phyloP scores from a whole-genome alignment of 371 early-diverging fungal species.

The Rhizopus microsporus region DNA sequence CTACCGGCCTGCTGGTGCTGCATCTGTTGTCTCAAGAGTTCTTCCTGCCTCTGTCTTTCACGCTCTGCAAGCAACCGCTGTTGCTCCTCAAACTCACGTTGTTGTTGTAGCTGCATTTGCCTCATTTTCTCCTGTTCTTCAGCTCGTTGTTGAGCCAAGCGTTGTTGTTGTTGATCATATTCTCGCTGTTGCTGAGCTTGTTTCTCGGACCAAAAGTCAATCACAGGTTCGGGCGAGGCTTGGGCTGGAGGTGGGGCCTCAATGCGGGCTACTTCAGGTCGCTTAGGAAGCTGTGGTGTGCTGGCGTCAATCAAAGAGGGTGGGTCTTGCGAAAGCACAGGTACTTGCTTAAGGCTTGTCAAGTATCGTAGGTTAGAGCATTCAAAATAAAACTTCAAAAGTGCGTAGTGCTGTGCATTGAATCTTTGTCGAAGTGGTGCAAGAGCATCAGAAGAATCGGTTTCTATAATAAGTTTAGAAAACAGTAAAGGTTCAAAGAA shows the following conservation, averaged over 20 bases:
- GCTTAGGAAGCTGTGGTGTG: conserved; percentile 44
- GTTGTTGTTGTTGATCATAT: conserved; percentile 73
- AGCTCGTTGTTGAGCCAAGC: conserved; percentile 60
- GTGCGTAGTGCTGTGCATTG: conserved; percentile 81
- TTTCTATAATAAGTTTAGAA: conserved; percentile 30
- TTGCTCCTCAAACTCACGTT: conserved; percentile 73
- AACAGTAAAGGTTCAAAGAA: background rate
- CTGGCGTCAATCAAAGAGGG: conserved; percentile 64
- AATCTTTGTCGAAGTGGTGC: conserved; percentile 86
- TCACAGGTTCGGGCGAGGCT: conserved; percentile 61
- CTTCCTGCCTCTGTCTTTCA: conserved; percentile 68
- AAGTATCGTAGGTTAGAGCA: conserved; percentile 89
- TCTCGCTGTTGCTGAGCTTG: conserved; percentile 73
- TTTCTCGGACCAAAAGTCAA: conserved; percentile 63
- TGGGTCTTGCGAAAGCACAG: conserved; percentile 80
- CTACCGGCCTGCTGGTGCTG: conserved; percentile 75
- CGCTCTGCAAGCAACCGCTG: conserved; percentile 67
- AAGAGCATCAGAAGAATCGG: conserved; percentile 83
- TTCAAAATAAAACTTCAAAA: conserved; percentile 90
- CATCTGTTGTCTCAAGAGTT: conserved; percentile 72
- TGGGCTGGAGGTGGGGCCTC: conserved; percentile 45
- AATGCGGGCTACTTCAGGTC: conserved; percentile 31
- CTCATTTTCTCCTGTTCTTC: conserved; percentile 61
- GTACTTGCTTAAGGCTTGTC: conserved; percentile 91
- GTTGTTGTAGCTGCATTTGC: conserved; percentile 66